Evolutionary conservation across 441 rosid species (phyloP).

Genomic region (Pelargonium fulgidum): DNA sequence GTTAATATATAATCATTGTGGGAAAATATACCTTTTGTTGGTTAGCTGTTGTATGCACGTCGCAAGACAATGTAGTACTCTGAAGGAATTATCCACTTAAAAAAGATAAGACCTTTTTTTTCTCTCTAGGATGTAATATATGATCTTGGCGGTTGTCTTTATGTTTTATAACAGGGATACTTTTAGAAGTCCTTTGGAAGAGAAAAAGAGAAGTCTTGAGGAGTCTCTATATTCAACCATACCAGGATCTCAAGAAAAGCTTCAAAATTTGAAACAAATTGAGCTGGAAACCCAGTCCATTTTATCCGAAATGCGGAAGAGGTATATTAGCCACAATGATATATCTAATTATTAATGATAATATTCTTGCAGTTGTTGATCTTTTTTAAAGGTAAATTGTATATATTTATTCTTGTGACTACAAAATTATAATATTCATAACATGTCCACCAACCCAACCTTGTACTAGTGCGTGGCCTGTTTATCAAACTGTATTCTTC

Average conservation of each 20-base stretch:
- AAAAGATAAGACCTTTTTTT: not conserved
- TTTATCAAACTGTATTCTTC: not conserved
- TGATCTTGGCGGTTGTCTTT: slow-evolving; percentile 6
- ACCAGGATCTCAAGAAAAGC: slow-evolving; percentile 49
- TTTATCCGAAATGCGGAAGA: slow-evolving; percentile 45
- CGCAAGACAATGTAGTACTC: not conserved
- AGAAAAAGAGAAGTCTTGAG: slow-evolving; percentile 47
- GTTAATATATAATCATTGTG: not conserved
- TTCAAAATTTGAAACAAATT: slow-evolving; percentile 45
- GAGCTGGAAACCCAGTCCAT: slow-evolving; percentile 43
- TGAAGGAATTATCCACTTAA: not conserved
- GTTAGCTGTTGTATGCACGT: not conserved
- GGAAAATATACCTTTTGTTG: slow-evolving; percentile 1
- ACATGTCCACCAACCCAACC: not conserved
- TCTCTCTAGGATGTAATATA: not conserved
- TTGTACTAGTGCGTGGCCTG: not conserved
- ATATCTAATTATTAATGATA: not conserved
- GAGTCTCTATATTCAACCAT: slow-evolving; percentile 44
- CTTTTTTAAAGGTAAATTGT: not conserved
- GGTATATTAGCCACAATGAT: slow-evolving; percentile 25
- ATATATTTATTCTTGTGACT: not conserved
- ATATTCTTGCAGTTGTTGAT: not conserved
- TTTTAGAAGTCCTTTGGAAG: slow-evolving; percentile 42
- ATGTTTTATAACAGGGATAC: slow-evolving; percentile 42
- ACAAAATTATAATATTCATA: not conserved